Percentiles rank a stretch among this genome's conserved stretches.
These are phyloP conservation scores for Grigorovia transvaalensis DNA, from an alignment of 805 yeast species.

Conservation along the genomic window DNA sequence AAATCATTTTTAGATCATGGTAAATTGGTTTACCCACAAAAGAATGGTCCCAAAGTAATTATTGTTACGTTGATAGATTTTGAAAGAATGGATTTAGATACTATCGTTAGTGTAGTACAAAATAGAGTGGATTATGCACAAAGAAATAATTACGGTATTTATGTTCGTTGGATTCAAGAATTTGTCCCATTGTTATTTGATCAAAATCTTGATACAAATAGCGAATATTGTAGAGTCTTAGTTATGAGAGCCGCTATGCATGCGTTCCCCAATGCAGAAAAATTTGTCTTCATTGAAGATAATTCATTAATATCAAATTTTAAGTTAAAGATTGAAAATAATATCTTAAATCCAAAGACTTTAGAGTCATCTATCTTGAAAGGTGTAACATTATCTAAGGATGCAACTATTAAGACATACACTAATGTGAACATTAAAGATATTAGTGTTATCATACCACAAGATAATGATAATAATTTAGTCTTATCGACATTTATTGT, in stretches of 20 bases:
- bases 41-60: conserved; percentile 47
- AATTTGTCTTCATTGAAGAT: conserved; percentile 81
- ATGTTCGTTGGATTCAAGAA: conserved; percentile 78
- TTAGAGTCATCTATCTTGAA: conserved; percentile 54
- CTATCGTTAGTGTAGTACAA: conserved; percentile 62
- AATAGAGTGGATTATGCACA: conserved; percentile 86
- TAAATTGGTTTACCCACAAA: conserved; percentile 35
- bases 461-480: conserved; percentile 45
- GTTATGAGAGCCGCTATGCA: conserved; percentile 76
- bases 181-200: conserved; percentile 52
- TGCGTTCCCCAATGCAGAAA: conserved; percentile 85
- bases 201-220: conserved; percentile 26
- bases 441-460: conserved; percentile 57
- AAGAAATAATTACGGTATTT: conserved; percentile 69
- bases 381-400: conserved; percentile 54
- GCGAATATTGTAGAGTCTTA: conserved; percentile 21
- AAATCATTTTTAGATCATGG: conserved; percentile 58
- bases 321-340: conserved; percentile 47
- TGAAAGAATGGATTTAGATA: conserved; percentile 48
- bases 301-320: conserved; percentile 68
- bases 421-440: conserved; percentile 44
- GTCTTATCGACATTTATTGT: conserved; percentile 66
- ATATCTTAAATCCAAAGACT: conserved; percentile 49
- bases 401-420: conserved; percentile 40
- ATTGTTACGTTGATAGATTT: conserved; percentile 74